These are phyloP conservation scores for Metschnikowia reukaufii DNA, from an alignment of 805 yeast genomes.

Conservation along the genomic window DNA sequence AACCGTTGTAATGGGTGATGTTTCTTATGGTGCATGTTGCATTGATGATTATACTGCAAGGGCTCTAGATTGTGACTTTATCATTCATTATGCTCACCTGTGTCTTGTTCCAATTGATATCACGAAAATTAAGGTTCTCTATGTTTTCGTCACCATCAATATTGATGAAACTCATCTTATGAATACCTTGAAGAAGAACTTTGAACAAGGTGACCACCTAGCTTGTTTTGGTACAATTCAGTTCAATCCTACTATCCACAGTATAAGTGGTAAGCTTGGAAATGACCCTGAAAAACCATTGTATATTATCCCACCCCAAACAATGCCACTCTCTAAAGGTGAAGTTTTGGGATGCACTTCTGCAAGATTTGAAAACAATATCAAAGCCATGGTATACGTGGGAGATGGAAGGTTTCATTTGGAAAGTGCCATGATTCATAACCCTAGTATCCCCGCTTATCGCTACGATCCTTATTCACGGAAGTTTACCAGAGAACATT, in stretches of 20 bases:
- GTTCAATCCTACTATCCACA: slow-evolving; percentile 91
- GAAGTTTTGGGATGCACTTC: slow-evolving; percentile 97
- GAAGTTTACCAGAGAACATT: slow-evolving; percentile 84
- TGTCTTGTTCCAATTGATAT: slow-evolving; percentile 94
- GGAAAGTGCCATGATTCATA: slow-evolving; percentile 96
- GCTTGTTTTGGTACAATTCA: slow-evolving; percentile 96
- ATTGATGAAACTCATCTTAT: slow-evolving; percentile 82
- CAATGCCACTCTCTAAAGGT: slow-evolving; percentile 89
- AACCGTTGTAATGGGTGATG: slow-evolving; percentile 96
- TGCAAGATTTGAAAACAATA: slow-evolving; percentile 64
- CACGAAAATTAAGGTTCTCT: slow-evolving; percentile 87
- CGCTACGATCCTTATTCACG: slow-evolving; percentile 94
- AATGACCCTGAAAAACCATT: slow-evolving; percentile 50
- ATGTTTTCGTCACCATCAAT: slow-evolving; percentile 89
- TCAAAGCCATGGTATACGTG: slow-evolving; percentile 80
- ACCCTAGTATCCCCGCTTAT: slow-evolving; percentile 87
- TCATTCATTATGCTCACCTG: slow-evolving; percentile 96
- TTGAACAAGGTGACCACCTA: slow-evolving; percentile 58
- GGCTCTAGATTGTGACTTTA: slow-evolving; percentile 88
- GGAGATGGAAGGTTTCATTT: slow-evolving; percentile 97
- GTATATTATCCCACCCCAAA: slow-evolving; percentile 81
- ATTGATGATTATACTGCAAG: slow-evolving; percentile 95
- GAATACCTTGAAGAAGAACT: slow-evolving; percentile 72
- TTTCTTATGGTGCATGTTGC: slow-evolving; percentile 97
- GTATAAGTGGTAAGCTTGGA: slow-evolving; percentile 61